phyloP scores from a whole-genome alignment of 2,329 filamentous ascomycete genomes.

The Fusarium heterosporum region DNA sequence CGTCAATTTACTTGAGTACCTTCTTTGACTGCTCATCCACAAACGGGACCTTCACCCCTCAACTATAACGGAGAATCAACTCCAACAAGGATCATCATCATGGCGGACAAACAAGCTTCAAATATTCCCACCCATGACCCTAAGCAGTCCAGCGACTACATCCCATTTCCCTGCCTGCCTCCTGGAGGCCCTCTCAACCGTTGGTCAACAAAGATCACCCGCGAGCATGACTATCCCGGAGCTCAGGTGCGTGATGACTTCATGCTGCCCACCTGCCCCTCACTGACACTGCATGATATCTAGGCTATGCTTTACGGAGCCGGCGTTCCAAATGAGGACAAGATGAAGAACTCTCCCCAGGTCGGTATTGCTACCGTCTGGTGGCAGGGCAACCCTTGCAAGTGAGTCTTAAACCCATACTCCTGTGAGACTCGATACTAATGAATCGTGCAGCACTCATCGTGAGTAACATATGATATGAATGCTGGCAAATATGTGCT shows the following conservation, averaged over 20 bases:
- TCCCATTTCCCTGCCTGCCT: slow-evolving; percentile 64
- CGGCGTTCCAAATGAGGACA: slow-evolving; percentile 82
- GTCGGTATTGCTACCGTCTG: slow-evolving; percentile 92
- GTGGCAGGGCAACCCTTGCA: slow-evolving; percentile 99
- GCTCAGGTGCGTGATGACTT: slow-evolving; percentile 73
- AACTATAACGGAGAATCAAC: slow-evolving; percentile 3
- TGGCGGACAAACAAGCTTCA: slow-evolving; percentile 42
- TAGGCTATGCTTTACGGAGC: slow-evolving; percentile 96
- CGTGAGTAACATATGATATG: slow-evolving; percentile 50
- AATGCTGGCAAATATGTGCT: slow-evolving; percentile 10
- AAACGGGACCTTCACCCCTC: not conserved
- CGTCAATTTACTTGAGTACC: not conserved
- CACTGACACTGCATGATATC: not conserved
- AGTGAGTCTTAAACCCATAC: slow-evolving; percentile 67
- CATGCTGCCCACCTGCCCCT: not conserved
- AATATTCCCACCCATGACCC: slow-evolving; percentile 50
- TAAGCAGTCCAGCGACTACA: slow-evolving; percentile 64
- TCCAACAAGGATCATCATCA: slow-evolving; percentile 26
- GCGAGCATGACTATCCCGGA: slow-evolving; percentile 88
- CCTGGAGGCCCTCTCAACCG: slow-evolving; percentile 76
- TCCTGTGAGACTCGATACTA: slow-evolving; percentile 4
- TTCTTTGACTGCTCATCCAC: not conserved
- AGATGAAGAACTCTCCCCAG: slow-evolving; percentile 91
- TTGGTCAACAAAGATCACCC: slow-evolving; percentile 85
- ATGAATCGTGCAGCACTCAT: slow-evolving; percentile 52